A percentile compares a stretch with the other conserved stretches of the same genome.
Conservation (phyloP, 768 basidiomycete species). For the Pleurotus citrinopileatus region DNA sequence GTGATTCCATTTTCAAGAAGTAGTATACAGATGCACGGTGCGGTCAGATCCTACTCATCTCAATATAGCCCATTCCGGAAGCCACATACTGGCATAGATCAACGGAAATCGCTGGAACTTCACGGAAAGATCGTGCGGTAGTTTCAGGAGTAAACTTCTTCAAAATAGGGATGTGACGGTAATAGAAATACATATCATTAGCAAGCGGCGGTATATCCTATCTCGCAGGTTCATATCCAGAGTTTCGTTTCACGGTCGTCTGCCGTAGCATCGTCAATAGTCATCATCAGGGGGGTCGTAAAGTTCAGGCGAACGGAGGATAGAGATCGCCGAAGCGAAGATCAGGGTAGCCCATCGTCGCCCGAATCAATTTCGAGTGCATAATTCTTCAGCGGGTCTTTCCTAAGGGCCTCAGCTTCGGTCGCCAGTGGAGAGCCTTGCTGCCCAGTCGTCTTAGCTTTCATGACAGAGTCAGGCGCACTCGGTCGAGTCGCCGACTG, state of each 20-base stretch:
- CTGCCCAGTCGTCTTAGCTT: slow-evolving; percentile 48
- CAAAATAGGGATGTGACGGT: neutral
- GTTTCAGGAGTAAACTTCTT: neutral
- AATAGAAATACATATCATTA: slow-evolving; percentile 2
- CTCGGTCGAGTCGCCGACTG: slow-evolving; percentile 28
- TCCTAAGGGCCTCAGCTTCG: slow-evolving; percentile 76
- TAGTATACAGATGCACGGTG: neutral
- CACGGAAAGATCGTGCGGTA: neutral
- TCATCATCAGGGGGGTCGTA: no score
- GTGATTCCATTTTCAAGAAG: neutral
- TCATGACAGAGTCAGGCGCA: slow-evolving; percentile 63
- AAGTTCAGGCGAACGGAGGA: no score
- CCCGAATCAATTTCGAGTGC: slow-evolving; percentile 15
- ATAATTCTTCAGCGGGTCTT: slow-evolving; percentile 82
- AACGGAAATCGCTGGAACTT: neutral
- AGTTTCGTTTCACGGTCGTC: neutral
- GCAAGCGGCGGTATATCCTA: neutral
- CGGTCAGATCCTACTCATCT: neutral
- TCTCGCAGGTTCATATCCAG: neutral
- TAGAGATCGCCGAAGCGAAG: no score
- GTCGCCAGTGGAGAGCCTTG: slow-evolving; percentile 44
- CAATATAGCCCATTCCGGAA: neutral
- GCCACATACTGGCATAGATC: neutral
- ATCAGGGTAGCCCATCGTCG: slow-evolving; percentile 8
- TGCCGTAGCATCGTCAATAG: no score